These are phyloP conservation scores for Castanospermum australe DNA, from an alignment of 306 rosid species.

Conservation along the genomic window DNA sequence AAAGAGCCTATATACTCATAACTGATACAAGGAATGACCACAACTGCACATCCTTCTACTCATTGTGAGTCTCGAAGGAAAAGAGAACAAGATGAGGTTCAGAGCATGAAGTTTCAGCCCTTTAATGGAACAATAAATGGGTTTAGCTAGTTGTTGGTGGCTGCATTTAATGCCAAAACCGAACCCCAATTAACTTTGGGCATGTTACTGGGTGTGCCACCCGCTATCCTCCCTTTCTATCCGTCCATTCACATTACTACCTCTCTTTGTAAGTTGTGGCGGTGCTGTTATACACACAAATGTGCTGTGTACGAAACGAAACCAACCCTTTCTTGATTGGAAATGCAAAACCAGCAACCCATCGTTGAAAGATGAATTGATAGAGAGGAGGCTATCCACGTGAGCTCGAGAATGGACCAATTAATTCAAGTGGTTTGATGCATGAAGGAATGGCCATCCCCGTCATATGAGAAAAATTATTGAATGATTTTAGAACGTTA, in stretches of 20 bases:
- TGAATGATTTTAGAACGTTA: no score
- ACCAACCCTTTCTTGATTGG: background rate
- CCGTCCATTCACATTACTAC: background rate
- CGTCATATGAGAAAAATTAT: no score
- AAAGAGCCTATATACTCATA: background rate
- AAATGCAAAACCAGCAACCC: conserved; percentile 16
- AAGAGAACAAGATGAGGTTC: conserved; percentile 17
- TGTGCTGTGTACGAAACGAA: background rate
- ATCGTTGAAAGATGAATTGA: conserved; percentile 1
- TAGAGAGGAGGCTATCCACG: conserved; percentile 17
- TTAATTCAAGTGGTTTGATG: conserved; percentile 21
- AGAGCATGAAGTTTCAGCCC: background rate
- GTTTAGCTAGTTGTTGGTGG: conserved; percentile 60
- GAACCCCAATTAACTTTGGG: conserved; percentile 35
- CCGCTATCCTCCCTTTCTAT: background rate
- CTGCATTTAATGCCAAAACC: conserved; percentile 52
- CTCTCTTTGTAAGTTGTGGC: background rate
- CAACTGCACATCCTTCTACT: conserved; percentile 1
- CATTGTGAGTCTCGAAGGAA: conserved; percentile 16
- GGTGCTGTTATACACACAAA: no score
- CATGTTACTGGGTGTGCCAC: background rate
- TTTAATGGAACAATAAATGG: conserved; percentile 47
- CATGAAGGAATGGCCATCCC: background rate
- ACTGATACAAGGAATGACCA: conserved; percentile 21
- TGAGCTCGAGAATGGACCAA: conserved; percentile 17